phyloP scores from a whole-genome alignment of 208 protist species.

The Acanthamoeba healyi region DNA sequence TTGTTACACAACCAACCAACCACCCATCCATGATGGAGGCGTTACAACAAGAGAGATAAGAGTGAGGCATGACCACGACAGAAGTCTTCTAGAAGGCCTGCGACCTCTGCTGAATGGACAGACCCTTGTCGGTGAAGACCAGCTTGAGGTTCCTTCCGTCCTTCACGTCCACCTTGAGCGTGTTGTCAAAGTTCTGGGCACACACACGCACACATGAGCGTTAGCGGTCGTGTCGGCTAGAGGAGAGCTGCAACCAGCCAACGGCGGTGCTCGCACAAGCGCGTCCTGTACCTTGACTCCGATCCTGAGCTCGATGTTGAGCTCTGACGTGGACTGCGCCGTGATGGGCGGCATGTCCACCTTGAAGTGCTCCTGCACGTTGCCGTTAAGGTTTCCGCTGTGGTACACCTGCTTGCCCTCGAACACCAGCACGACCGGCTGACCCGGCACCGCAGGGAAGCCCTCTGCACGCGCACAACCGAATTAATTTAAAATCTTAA shows the following conservation, averaged over 20 bases:
- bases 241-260: too few relatives aligned
- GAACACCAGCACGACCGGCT: slow-evolving; percentile 31
- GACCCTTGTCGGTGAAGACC: slow-evolving; percentile 40
- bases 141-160: slow-evolving; percentile 34
- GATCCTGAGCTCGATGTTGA: slow-evolving; percentile 30
- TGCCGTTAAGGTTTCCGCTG: slow-evolving; percentile 42
- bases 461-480: neutral
- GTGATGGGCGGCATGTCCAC: slow-evolving; percentile 30
- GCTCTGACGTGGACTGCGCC: slow-evolving; percentile 4
- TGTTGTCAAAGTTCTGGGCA: slow-evolving; percentile 16
- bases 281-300: neutral
- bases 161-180: slow-evolving; percentile 44
- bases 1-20: too few relatives aligned
- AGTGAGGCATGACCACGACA: neutral
- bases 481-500: neutral
- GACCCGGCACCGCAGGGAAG: slow-evolving; percentile 13
- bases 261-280: neutral
- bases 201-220: too few relatives aligned
- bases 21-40: too few relatives aligned
- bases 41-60: neutral
- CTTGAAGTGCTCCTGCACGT: slow-evolving; percentile 41
- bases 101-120: slow-evolving; percentile 39
- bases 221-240: neutral
- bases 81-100: neutral
- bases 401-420: slow-evolving; percentile 55